phyloP scores from a whole-genome alignment of 352 stramenopile species.

The Phytopythium helicoides region DNA sequence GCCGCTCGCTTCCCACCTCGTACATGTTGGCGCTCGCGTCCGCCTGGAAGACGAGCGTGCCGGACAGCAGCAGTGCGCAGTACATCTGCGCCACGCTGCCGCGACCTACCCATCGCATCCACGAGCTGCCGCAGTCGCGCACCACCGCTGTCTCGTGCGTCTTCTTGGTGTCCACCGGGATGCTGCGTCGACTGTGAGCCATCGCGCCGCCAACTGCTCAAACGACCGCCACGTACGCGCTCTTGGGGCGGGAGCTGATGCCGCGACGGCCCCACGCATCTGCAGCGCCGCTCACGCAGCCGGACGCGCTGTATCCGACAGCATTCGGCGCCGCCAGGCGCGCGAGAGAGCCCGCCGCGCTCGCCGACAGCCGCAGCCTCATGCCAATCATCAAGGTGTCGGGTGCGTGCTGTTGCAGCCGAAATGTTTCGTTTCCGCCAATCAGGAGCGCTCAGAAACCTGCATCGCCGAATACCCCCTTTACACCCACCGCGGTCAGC shows the following conservation, averaged over 20 bases:
- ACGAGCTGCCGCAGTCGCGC: conserved; percentile 36
- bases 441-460: neutral
- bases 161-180: conserved; percentile 30
- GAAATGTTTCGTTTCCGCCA: conserved; percentile 1
- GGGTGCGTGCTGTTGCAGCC: neutral
- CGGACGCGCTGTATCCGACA: neutral
- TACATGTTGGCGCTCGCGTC: conserved; percentile 49
- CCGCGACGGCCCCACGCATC: neutral
- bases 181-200: conserved; percentile 5
- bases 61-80: conserved; percentile 58
- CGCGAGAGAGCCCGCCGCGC: neutral
- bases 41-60: conserved; percentile 60
- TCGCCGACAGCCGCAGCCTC: neutral
- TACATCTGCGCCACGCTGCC: conserved; percentile 75
- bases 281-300: neutral
- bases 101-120: conserved; percentile 61
- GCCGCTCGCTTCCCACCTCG: conserved; percentile 12
- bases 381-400: conserved; percentile 1
- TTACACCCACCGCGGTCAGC: too few species aligned
- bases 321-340: neutral
- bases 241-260: conserved; percentile 22
- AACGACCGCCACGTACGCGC: conserved; percentile 11
- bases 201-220: too few species aligned
- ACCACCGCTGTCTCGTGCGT: conserved; percentile 56
- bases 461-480: too few species aligned